Percentiles rank a stretch among this genome's conserved stretches.
phyloP scores from a whole-genome alignment of 306 rosid genomes.

The Quercus engelmannii region DNA sequence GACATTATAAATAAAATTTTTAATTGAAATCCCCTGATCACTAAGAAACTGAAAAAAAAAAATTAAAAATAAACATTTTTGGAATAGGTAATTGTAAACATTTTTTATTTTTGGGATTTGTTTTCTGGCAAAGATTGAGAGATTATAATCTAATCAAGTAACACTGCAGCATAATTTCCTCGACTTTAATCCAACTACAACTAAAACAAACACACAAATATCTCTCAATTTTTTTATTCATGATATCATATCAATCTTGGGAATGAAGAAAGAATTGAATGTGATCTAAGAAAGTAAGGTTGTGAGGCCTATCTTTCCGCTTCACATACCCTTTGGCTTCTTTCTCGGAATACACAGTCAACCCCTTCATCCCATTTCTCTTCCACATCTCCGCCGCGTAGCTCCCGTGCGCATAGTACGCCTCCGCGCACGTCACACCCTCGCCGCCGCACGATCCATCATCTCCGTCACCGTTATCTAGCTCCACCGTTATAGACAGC shows the following conservation, averaged over 20 bases:
- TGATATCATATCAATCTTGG: too few relatives aligned
- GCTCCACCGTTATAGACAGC: slow-evolving; percentile 36
- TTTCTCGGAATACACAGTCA: slow-evolving; percentile 48
- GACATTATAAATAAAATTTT: too few relatives aligned
- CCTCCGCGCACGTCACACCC: slow-evolving; percentile 47
- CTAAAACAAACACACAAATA: too few relatives aligned
- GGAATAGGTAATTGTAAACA: too few relatives aligned
- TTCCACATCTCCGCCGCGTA: slow-evolving; percentile 71
- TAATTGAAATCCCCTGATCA: too few relatives aligned
- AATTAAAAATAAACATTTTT: too few relatives aligned
- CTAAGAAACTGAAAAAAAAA: rapidly evolving
- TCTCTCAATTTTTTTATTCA: too few relatives aligned
- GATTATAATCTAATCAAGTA: too few relatives aligned
- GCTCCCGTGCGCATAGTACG: slow-evolving; percentile 59
- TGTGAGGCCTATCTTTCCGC: slow-evolving; percentile 75
- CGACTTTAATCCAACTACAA: too few relatives aligned
- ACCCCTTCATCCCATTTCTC: slow-evolving; percentile 47
- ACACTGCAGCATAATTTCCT: too few relatives aligned
- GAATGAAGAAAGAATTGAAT: slow-evolving; percentile 48
- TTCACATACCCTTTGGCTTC: slow-evolving; percentile 65
- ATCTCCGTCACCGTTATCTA: background rate
- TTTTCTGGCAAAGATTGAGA: too few relatives aligned
- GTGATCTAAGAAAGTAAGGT: slow-evolving; percentile 69
- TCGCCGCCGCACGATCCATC: slow-evolving; percentile 6
- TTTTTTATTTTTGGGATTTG: too few relatives aligned